Percentiles rank a stretch among this genome's conserved stretches.
These are phyloP conservation scores for Ampelocalamus luodianensis DNA, from an alignment of 176 grass and related monocot genomes.

Conservation along the genomic window DNA sequence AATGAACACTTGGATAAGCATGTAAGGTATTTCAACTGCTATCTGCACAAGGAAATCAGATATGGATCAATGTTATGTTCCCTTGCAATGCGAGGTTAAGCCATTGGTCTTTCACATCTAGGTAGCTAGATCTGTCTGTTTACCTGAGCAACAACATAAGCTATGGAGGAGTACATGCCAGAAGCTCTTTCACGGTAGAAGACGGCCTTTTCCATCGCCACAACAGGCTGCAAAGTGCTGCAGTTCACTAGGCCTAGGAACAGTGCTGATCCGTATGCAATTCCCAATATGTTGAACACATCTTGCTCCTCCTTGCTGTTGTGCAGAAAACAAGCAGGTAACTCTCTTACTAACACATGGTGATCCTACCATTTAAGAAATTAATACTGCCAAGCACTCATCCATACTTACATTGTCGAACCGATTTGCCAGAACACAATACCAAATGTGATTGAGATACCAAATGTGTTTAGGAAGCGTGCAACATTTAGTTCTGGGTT, in stretches of 20 bases:
- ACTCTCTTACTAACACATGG: not conserved
- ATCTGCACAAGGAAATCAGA: constrained; percentile 35
- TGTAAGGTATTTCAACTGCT: constrained; percentile 54
- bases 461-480: constrained; percentile 51
- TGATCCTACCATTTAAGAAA: not conserved
- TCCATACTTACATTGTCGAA: constrained; percentile 54
- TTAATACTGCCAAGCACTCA: too few species aligned
- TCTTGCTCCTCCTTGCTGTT: not conserved
- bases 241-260: constrained; percentile 52
- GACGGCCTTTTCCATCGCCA: constrained; percentile 48
- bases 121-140: not conserved
- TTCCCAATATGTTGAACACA: constrained; percentile 46
- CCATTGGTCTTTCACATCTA: too few species aligned
- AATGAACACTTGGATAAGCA: constrained; percentile 17
- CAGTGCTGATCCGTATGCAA: constrained; percentile 49
- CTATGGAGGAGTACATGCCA: constrained; percentile 54
- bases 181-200: constrained; percentile 53
- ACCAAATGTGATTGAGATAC: constrained; percentile 50
- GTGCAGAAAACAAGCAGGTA: not conserved
- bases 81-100: too few species aligned
- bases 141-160: constrained; percentile 58
- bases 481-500: constrained; percentile 58
- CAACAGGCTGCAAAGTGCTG: constrained; percentile 44
- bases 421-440: constrained; percentile 57
- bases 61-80: not conserved